Evolutionary conservation across 129 eudicot species (phyloP), one percentile per base, ranked within the genome.

Genomic region (Silybum marianum): DNA sequence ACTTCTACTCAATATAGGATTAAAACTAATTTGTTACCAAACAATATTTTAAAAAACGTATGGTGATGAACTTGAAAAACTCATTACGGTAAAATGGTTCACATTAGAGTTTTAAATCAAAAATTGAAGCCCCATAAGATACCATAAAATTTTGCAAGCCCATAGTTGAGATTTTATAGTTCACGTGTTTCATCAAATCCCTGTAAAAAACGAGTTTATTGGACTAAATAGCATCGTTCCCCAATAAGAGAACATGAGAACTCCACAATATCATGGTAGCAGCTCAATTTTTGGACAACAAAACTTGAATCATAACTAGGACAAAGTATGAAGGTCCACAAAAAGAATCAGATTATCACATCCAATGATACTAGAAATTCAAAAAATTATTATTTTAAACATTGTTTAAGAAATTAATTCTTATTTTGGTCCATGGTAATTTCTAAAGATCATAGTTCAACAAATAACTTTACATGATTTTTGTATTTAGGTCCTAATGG

Each of bases 101-200:
- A 58, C 5, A n/a, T 6, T 18, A n/a, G 23, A 18, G 6, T 10
- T 58, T n/a, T 58, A n/a, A 2, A 6, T 58, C 23, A 7, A 58
- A 54, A 48, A 58, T 1, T 6, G 66, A n/a, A 58, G 23, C 66
- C 23, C 23, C 66, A 58, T 58, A 58, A 58, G 66, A 58, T 58
- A 58, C 66, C 66, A 58, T 58, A 58, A 18, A 58, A 58, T 10
- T 58, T 58, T 58, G 66, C 66, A 58, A 58, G 66, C 66, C 66
- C 66, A 58, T 58, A 18, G 66, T 58, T n/a, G 23, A 58, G 9
- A 58, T 58, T 54, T 58, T 58, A 58, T 58, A 58, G 66, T 58
- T 58, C 66, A 58, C 2, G 3, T n/a, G 66, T 18, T 58, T 58
- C 66, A 58, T 58, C 66, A 18, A 58, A 58, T 58, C 10, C 66